Conservation (phyloP, 768 basidiomycete genomes). For the Auriscalpium orientale region DNA sequence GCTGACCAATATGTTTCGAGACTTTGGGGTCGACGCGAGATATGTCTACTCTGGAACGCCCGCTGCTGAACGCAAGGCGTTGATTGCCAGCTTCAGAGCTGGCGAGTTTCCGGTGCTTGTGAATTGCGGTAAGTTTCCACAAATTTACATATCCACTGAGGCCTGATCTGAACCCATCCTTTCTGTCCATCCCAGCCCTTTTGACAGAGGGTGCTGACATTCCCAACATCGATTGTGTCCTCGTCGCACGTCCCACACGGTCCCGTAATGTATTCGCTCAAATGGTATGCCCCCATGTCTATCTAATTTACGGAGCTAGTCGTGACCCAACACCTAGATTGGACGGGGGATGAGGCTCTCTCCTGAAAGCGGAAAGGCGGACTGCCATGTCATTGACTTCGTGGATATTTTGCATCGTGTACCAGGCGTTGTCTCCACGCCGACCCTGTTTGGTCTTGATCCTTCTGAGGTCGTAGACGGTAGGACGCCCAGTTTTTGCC, state of each 20-base stretch:
- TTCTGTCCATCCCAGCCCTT: slow-evolving; percentile 43
- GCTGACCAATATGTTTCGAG: slow-evolving; percentile 66
- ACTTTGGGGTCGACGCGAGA: slow-evolving; percentile 77
- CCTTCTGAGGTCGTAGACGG: slow-evolving; percentile 64
- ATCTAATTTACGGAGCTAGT: neutral
- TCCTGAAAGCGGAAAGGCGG: slow-evolving; percentile 66
- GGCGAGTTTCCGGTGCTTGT: slow-evolving; percentile 80
- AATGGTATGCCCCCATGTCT: slow-evolving; percentile 59
- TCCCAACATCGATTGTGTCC: slow-evolving; percentile 86
- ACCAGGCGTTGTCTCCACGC: slow-evolving; percentile 65
- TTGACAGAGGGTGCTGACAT: slow-evolving; percentile 94
- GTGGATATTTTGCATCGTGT: slow-evolving; percentile 70
- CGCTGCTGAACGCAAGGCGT: slow-evolving; percentile 47
- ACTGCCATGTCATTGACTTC: slow-evolving; percentile 89
- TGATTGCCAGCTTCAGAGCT: slow-evolving; percentile 60
- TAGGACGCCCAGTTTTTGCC: slow-evolving; percentile 18
- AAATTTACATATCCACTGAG: neutral
- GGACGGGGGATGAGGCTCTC: slow-evolving; percentile 89
- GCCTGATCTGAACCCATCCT: neutral
- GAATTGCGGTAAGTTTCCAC: slow-evolving; percentile 61
- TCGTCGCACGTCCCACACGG: slow-evolving; percentile 82
- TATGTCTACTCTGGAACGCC: slow-evolving; percentile 70
- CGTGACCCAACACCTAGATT: slow-evolving; percentile 44
- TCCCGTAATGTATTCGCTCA: slow-evolving; percentile 88
- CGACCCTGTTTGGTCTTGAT: slow-evolving; percentile 81